A percentile compares a stretch with the other conserved stretches of the same genome.
Evolutionary conservation across 192 early-diverging fungal genomes (phyloP).

Genomic region (Chytriomyces sp.): DNA sequence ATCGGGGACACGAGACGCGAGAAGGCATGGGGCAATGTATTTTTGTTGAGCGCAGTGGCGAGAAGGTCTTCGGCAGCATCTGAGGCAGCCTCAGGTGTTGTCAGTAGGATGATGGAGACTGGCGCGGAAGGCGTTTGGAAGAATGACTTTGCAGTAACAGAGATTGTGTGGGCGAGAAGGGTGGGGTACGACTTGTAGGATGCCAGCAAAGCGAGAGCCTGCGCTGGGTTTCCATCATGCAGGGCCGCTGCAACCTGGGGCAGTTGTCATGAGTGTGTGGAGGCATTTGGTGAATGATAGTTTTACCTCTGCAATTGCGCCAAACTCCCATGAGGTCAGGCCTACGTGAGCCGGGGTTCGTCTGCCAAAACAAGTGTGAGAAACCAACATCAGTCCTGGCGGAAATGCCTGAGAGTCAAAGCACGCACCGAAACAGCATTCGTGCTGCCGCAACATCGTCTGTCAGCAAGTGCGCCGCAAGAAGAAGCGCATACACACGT

Average conservation of each 20-base stretch:
- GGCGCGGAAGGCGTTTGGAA: no score
- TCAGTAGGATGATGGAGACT: background rate
- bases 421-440: background rate
- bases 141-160: background rate
- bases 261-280: background rate
- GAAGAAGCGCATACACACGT: conserved; percentile 18
- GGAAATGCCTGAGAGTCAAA: background rate
- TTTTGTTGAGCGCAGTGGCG: background rate
- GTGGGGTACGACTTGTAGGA: background rate
- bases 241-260: background rate
- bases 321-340: background rate
- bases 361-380: background rate
- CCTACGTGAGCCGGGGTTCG: background rate
- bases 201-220: background rate
- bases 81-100: background rate
- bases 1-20: background rate
- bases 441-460: conserved; percentile 6
- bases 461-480: conserved; percentile 1
- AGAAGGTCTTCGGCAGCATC: background rate
- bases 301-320: background rate
- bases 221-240: background rate
- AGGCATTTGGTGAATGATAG: background rate
- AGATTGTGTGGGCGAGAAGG: background rate
- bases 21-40: conserved; percentile 1
- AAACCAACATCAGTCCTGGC: no score